These are phyloP conservation scores for Quercus gilva DNA, from an alignment of 306 rosid genomes.

Conservation along the genomic window DNA sequence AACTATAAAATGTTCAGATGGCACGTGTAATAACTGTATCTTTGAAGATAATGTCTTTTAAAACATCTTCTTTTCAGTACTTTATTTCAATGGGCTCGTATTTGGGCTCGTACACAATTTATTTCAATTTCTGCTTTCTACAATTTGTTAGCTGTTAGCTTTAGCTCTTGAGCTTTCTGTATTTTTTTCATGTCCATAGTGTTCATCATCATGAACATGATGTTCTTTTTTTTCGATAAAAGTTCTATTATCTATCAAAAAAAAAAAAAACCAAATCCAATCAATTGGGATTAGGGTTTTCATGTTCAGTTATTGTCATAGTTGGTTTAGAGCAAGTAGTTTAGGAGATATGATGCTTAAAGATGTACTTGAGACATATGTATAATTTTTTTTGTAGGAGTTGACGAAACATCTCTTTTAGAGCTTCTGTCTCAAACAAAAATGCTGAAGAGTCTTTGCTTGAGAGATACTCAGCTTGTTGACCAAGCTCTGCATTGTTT, in stretches of 20 bases:
- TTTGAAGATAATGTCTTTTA: too few species aligned
- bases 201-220: too few species aligned
- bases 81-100: too few species aligned
- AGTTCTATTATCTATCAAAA: neutral
- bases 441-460: slow-evolving; percentile 65
- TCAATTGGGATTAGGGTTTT: slow-evolving; percentile 16
- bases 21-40: neutral
- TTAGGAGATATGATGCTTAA: neutral
- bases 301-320: slow-evolving; percentile 5
- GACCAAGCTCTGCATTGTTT: slow-evolving; percentile 60
- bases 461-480: slow-evolving; percentile 56
- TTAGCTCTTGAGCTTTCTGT: too few species aligned
- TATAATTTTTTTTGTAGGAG: slow-evolving; percentile 33
- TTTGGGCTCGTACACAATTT: too few species aligned
- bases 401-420: slow-evolving; percentile 47
- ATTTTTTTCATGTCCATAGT: too few species aligned
- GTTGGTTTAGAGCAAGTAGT: neutral
- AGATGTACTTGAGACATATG: neutral
- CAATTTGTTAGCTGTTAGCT: too few species aligned
- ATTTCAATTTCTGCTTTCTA: too few species aligned
- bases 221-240: too few species aligned
- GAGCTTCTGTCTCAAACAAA: slow-evolving; percentile 60
- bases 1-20: slow-evolving; percentile 15
- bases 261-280: neutral
- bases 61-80: too few species aligned